These are phyloP conservation scores for Cladorrhinum sp. DNA, from an alignment of 2,329 filamentous ascomycete species.

Conservation along the genomic window DNA sequence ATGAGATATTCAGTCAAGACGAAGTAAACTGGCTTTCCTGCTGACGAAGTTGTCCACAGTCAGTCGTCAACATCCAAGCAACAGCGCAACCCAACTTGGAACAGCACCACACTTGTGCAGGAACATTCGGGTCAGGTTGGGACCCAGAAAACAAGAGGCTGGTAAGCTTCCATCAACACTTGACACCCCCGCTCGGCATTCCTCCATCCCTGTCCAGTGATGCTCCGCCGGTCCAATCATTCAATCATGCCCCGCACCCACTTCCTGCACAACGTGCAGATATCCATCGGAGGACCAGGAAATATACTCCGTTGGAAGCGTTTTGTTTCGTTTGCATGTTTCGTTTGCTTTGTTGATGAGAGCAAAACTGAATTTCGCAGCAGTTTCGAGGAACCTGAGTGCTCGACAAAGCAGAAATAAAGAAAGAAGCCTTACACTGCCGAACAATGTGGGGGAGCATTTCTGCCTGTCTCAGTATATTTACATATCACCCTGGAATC, in stretches of 20 bases:
- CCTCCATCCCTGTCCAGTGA: neutral
- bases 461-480: too few species aligned
- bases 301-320: neutral
- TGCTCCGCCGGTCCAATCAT: neutral
- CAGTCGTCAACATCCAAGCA: neutral
- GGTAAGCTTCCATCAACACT: slow-evolving; percentile 23
- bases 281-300: neutral
- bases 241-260: neutral
- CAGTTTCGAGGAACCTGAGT: too few species aligned
- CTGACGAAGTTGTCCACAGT: neutral
- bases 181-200: neutral
- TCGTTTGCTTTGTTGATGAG: too few species aligned
- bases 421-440: too few species aligned
- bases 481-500: too few species aligned
- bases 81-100: neutral
- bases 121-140: neutral
- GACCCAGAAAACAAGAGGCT: slow-evolving; percentile 35
- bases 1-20: neutral
- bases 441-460: too few species aligned
- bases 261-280: neutral
- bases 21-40: too few species aligned
- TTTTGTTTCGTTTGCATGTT: neutral
- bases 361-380: too few species aligned
- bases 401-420: too few species aligned
- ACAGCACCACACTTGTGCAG: neutral